Conservation (phyloP, 495 filamentous ascomycete genomes). For the Cairneyella variabilis region DNA sequence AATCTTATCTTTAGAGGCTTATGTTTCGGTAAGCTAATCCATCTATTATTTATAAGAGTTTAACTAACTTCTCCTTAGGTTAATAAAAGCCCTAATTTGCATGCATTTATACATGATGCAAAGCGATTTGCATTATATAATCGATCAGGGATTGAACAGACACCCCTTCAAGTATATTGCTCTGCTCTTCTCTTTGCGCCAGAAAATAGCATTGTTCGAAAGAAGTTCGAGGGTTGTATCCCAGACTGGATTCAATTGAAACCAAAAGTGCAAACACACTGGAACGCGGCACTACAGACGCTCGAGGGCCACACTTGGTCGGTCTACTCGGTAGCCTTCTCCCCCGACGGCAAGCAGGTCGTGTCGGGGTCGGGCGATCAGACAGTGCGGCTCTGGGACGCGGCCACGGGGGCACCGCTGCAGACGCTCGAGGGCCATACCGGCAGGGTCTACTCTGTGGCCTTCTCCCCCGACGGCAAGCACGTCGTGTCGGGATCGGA, state of each 20-base stretch:
- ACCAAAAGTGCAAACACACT: too few species aligned
- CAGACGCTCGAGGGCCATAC: conserved; percentile 6
- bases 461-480: neutral
- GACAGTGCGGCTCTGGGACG: too few species aligned
- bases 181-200: neutral
- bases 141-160: too few species aligned
- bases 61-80: neutral
- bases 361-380: too few species aligned
- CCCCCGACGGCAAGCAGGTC: too few species aligned
- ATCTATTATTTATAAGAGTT: neutral
- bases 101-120: neutral
- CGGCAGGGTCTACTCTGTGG: conserved; percentile 1
- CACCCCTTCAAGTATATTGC: neutral
- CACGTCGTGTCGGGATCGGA: conserved; percentile 12
- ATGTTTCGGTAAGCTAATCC: neutral
- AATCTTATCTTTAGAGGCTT: too few species aligned
- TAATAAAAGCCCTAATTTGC: too few species aligned
- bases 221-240: neutral
- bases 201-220: too few species aligned
- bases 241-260: neutral
- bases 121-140: too few species aligned
- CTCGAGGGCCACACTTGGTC: too few species aligned
- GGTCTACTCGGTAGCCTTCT: too few species aligned
- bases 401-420: neutral
- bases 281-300: neutral